Evolutionary conservation across 2,329 filamentous ascomycete genomes (phyloP), one percentile per base, ranked within the genome.

Genomic region (Shiraia sp.): DNA sequence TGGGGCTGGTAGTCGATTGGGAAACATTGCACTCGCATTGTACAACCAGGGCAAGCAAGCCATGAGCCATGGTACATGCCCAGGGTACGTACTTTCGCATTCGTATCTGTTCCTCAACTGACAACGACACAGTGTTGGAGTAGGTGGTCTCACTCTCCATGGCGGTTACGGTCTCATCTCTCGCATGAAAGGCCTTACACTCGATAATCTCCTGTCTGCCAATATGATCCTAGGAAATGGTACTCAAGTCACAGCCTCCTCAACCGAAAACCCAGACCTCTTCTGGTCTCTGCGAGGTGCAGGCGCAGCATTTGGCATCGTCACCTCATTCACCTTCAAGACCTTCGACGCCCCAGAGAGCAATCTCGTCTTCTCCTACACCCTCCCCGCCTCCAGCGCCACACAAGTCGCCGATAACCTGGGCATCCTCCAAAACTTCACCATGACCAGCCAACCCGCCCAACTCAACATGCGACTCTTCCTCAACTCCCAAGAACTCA

Each of bases 51-150:
- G 58, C 23, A 64, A 63, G 40, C 55, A 61, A 28, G 76, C 71
- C 0, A 68, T 79, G 14, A 65, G 70, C 17, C 75, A 79, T 35
- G 76, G 77, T 4, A 76, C 75, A 5, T 79, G 76, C 40, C 75
- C 76, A 5, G 75, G 72, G 75, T 77, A 53, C 63, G 71, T 57
- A 9, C 14, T 12, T 10, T 14, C 12, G 7, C 6, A 26, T 7
- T 6, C 9, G 8, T n/a, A 29, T 19, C 29, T 9, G 23, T 31
- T 16, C 12, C 17, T 7, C 16, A 3, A 14, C 38, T 31, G 15
- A 45, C 23, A 26, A 4, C 31, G 32, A 5, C 30, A 0, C 36
- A 62, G 63, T 19, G 62, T 65, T 17, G 62, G 62, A 17, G 49
- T 63, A 12, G 55, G 55, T 19, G 61, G 62, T 5, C 53, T 60